phyloP scores from a whole-genome alignment of 148 eudicot genomes.

The Suaeda aralocaspica region DNA sequence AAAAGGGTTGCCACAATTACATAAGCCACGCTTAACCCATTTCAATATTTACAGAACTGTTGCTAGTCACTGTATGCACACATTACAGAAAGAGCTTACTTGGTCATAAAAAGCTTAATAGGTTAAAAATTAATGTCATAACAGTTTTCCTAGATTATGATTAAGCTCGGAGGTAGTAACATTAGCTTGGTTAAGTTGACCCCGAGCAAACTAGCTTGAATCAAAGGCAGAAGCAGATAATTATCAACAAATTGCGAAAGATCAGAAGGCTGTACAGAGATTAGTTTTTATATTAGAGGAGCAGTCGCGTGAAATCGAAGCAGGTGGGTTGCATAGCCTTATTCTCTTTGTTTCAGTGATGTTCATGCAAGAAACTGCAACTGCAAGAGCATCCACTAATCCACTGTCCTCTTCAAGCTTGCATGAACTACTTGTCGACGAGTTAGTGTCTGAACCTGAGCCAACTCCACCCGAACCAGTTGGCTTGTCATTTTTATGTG shows the following conservation, averaged over 20 bases:
- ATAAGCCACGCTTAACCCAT: neutral
- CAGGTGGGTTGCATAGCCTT: conserved; percentile 46
- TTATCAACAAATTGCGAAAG: conserved; percentile 1
- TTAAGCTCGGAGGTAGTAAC: conserved; percentile 5
- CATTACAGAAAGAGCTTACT: neutral
- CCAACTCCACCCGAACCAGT: conserved; percentile 22
- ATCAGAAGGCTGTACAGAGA: conserved; percentile 76
- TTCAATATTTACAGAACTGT: neutral
- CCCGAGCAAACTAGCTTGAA: conserved; percentile 8
- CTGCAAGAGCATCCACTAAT: conserved; percentile 59
- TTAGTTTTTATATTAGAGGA: conserved; percentile 61
- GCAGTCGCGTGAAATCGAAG: conserved; percentile 40
- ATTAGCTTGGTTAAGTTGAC: conserved; percentile 14
- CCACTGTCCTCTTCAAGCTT: conserved; percentile 40
- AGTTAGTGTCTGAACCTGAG: conserved; percentile 27
- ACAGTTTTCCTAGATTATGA: conserved; percentile 3
- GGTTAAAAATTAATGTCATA: neutral
- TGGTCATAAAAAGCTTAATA: neutral
- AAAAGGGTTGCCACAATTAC: too few species aligned
- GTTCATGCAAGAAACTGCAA: conserved; percentile 56
- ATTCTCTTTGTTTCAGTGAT: conserved; percentile 70
- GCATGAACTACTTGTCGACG: conserved; percentile 19
- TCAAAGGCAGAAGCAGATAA: neutral
- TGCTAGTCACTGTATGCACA: conserved; percentile 12
- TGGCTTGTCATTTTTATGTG: conserved; percentile 24